Evolutionary conservation across 257 asterid genomes (phyloP).

Genomic region (Eustoma russellianum): DNA sequence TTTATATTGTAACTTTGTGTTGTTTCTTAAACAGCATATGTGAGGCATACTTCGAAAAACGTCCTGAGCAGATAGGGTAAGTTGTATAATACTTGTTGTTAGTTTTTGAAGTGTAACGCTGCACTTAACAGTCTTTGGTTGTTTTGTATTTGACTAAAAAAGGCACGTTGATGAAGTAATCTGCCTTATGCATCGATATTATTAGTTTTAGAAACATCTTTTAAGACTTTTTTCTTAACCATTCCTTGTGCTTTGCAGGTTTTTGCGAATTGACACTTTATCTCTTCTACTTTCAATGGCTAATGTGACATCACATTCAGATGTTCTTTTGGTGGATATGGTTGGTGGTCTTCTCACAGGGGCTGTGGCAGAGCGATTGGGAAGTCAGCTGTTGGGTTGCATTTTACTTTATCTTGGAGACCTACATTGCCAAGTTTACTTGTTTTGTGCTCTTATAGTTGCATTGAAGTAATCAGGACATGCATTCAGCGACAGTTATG

Average conservation of each 20-base stretch:
- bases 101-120: too few relatives aligned
- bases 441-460: too few relatives aligned
- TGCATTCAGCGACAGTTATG: too few relatives aligned
- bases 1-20: neutral
- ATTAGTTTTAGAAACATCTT: neutral
- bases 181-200: neutral
- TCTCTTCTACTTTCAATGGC: conserved; percentile 82
- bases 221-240: neutral
- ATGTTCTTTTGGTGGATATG: conserved; percentile 86
- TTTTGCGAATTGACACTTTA: conserved; percentile 77
- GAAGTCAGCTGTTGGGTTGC: conserved; percentile 36
- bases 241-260: conserved; percentile 33
- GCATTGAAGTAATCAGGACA: too few relatives aligned
- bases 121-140: neutral
- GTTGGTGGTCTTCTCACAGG: conserved; percentile 77
- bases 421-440: too few relatives aligned
- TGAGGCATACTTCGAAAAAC: conserved; percentile 88
- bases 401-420: neutral
- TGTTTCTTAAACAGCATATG: conserved; percentile 54
- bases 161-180: neutral
- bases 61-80: conserved; percentile 89
- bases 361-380: conserved; percentile 89
- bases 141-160: neutral
- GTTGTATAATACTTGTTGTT: neutral
- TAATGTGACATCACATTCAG: conserved; percentile 65